These are phyloP conservation scores for Auxenochlorella pyrenoidosa DNA, from an alignment of 139 green algal genomes.

Conservation along the genomic window DNA sequence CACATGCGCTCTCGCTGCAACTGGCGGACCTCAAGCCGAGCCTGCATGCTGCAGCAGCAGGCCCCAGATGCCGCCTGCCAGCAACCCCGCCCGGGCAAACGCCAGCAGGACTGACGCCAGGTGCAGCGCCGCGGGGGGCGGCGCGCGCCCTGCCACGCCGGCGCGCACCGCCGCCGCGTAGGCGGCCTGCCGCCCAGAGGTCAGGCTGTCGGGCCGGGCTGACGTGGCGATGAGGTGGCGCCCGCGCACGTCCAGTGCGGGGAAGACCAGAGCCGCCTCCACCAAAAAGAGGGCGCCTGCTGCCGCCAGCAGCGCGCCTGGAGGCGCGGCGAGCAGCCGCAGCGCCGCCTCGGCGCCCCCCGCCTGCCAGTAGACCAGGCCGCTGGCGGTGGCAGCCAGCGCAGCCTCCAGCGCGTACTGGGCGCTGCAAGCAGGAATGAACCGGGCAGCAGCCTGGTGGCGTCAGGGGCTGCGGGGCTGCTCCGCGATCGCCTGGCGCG, in stretches of 20 bases:
- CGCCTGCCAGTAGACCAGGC: background rate
- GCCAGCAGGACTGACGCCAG: conserved; percentile 1
- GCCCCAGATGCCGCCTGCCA: background rate
- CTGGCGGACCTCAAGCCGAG: background rate
- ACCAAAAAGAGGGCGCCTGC: background rate
- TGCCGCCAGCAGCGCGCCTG: background rate
- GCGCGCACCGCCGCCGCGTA: background rate
- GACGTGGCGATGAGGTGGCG: background rate
- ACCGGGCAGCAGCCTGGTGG: too few species aligned
- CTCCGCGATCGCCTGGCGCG: too few species aligned
- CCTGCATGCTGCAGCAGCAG: conserved; percentile 6
- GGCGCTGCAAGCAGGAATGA: too few species aligned
- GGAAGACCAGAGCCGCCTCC: background rate
- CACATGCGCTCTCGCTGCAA: too few species aligned
- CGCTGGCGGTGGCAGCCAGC: background rate
- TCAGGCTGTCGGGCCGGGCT: background rate
- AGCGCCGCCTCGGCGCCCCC: background rate
- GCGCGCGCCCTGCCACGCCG: background rate
- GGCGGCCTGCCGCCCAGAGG: background rate
- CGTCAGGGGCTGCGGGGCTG: too few species aligned
- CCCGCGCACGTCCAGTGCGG: conserved; percentile 1
- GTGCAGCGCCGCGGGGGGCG: conserved; percentile 15
- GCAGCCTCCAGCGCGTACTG: conserved; percentile 19
- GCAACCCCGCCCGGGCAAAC: conserved; percentile 1
- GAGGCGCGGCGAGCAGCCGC: background rate